Base-by-base conservation (phyloP, 306 rosid species). In the Luffa acutangula region DNA sequence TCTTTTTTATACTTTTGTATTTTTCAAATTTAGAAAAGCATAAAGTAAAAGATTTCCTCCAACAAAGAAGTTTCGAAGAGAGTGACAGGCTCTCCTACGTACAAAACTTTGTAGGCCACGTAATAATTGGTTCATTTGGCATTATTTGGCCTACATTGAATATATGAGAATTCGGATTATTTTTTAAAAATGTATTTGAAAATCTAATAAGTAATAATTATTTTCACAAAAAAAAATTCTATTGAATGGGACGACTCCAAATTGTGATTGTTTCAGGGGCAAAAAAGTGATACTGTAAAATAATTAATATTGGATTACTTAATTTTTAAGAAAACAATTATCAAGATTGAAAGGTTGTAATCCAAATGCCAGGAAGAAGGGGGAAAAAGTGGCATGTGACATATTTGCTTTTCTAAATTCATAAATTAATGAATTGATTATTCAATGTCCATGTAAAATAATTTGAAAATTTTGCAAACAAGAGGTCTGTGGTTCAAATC, bases 31-130 rank as follows among this genome's bases (percentile, higher is more conserved):
- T n/a, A 9, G 1, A 69, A 69, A 71, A 71, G 41, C 39, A 71
- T 70, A 70, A 70, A 70, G 76, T 42, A 70, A 70, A 70, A 70
- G 56, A 43, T 43, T 43, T 70, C 9, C 5, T 70, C 7, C 36
- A 42, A 70, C 18, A 70, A 71, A 71, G 77, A 71, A 71, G 77
- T 71, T 71, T 71, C 57, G 37, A 46, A 48, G 57, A 71, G 41
- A 21, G 53, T 37, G 48, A 49, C 12, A 71, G 7, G 42, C 36
- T 71, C 77, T 21, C 51, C 39, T 20, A 48, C 77, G 57, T 71
- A 71, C 77, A 69, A 2, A 69, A 69, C 75, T 69, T 42, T 69
- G 20, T 69, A 41, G 31, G 17, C 9, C 52, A 10, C 9, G 9
- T 10, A 69, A 69, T 69, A 69, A 69, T 69, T 69, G 14, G 3